Evolutionary conservation across 2,329 filamentous ascomycete species (phyloP), one percentile per base, ranked within the genome.

Genomic region (Furcasterigmium sp.): DNA sequence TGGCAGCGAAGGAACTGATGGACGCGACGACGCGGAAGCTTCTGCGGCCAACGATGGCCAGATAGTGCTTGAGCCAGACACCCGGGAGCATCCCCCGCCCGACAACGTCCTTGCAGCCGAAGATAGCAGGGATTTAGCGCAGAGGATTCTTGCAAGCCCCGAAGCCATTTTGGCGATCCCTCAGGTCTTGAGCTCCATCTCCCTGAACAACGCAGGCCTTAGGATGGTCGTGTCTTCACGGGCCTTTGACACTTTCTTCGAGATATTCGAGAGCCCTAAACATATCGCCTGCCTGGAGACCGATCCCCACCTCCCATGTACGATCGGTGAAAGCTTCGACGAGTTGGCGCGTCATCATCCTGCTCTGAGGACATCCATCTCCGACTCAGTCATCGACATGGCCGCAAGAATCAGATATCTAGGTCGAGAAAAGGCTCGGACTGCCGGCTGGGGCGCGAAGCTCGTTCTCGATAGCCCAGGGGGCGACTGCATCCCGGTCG

Each of bases 261-360:
- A 96, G 59, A 89, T 97, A n/a, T 98, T 98, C 52, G 88, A 96
- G 63, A 97, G 89, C 52, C 83, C 90, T 3, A 77, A 82, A 14
- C 94, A 99, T 63, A 82, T 98, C 45, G 87, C 86, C 53, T 85
- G 84, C 50, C 82, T 98, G 75, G 82, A 87, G 49, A 71, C 73
- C 29, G 91, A 95, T 51, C 70, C 76, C 5, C 70, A 73, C 28
- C 73, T 94, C 45, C 78, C 91, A 9, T 78, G 77, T 23, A 79
- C 81, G 30, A 76, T 98, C 39, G 93, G 93, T 10, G 79, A 78
- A 20, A 86, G 84, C 32, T 96, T 98, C 56, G 93, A 99, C 61
- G 93, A 99, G 63, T 76, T 99, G 46, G 86, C 91, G 41, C 83
- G 93, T 32, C 93, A 99, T 59, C 93, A 99, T 56, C 93, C 94